A percentile compares a stretch with the other conserved stretches of the same genome.
These are phyloP conservation scores for Dioszegia aurantiaca DNA, from an alignment of 768 basidiomycete species.

Conservation along the genomic window DNA sequence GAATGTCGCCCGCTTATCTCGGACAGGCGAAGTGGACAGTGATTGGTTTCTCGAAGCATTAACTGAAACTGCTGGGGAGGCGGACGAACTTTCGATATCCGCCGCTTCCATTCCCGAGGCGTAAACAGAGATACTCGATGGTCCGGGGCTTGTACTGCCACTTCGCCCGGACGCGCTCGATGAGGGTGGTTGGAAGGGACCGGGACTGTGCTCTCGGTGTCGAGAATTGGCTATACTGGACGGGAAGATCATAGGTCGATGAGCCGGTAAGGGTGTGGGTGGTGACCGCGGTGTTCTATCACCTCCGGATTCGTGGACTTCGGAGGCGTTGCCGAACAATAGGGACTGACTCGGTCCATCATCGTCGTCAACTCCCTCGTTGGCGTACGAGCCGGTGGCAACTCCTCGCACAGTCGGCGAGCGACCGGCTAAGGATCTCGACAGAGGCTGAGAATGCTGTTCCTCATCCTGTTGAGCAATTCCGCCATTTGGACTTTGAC, in stretches of 20 bases:
- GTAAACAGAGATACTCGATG: slow-evolving; percentile 37
- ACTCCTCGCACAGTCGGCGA: background rate
- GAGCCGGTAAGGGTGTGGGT: slow-evolving; percentile 22
- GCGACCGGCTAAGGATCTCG: background rate
- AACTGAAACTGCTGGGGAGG: background rate
- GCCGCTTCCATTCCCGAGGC: slow-evolving; percentile 37
- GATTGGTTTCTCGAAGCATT: slow-evolving; percentile 23
- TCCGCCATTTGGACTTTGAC: background rate
- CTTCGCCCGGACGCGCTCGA: slow-evolving; percentile 21
- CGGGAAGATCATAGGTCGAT: slow-evolving; percentile 7
- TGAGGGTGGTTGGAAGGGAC: slow-evolving; percentile 17
- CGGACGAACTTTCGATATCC: slow-evolving; percentile 12
- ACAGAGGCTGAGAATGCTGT: background rate
- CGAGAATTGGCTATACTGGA: background rate
- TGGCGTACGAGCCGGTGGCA: background rate
- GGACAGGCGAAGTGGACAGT: slow-evolving; percentile 22
- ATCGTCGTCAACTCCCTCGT: slow-evolving; percentile 7
- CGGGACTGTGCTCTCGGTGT: background rate
- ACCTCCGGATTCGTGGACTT: slow-evolving; percentile 9
- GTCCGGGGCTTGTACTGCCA: slow-evolving; percentile 35
- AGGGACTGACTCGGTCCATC: slow-evolving; percentile 6
- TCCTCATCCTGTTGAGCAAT: background rate
- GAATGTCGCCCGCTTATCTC: slow-evolving; percentile 18
- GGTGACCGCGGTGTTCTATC: slow-evolving; percentile 10
- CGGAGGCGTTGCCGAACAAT: slow-evolving; percentile 3